phyloP scores from a whole-genome alignment of 257 asterid species.

The Capsicum baccatum region DNA sequence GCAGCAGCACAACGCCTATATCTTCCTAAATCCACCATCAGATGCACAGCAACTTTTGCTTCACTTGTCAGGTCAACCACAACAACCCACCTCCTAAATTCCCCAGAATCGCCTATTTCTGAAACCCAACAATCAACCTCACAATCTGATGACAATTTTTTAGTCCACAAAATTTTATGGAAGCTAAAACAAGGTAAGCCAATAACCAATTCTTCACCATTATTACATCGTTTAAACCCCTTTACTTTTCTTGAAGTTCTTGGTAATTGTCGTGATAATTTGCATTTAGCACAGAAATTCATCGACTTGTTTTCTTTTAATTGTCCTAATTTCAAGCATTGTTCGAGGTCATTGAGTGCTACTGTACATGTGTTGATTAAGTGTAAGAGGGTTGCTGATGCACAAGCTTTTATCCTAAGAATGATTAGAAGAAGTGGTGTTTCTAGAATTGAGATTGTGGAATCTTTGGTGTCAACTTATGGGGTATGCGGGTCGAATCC shows the following conservation, averaged over 20 bases:
- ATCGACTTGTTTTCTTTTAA: slow-evolving; percentile 51
- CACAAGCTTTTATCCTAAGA: slow-evolving; percentile 71
- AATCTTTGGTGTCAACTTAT: slow-evolving; percentile 52
- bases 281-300: slow-evolving; percentile 52
- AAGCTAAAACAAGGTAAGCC: slow-evolving; percentile 61
- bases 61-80: background rate
- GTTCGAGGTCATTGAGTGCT: slow-evolving; percentile 59
- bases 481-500: slow-evolving; percentile 51
- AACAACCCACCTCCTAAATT: background rate
- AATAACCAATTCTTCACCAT: slow-evolving; percentile 35
- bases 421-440: slow-evolving; percentile 75
- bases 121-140: background rate
- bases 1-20: slow-evolving; percentile 5
- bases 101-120: background rate
- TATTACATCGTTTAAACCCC: slow-evolving; percentile 54
- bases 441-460: slow-evolving; percentile 60
- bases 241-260: slow-evolving; percentile 55
- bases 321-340: slow-evolving; percentile 68
- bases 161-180: slow-evolving; percentile 63
- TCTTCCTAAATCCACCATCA: background rate
- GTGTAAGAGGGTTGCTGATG: slow-evolving; percentile 62
- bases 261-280: slow-evolving; percentile 52
- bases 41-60: slow-evolving; percentile 10
- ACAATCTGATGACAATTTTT: slow-evolving; percentile 44
- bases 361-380: slow-evolving; percentile 60